A percentile compares a stretch with the other conserved stretches of the same genome.
Evolutionary conservation across 169 alveolate genomes (phyloP).

Genomic region (Plasmodium fragile): DNA sequence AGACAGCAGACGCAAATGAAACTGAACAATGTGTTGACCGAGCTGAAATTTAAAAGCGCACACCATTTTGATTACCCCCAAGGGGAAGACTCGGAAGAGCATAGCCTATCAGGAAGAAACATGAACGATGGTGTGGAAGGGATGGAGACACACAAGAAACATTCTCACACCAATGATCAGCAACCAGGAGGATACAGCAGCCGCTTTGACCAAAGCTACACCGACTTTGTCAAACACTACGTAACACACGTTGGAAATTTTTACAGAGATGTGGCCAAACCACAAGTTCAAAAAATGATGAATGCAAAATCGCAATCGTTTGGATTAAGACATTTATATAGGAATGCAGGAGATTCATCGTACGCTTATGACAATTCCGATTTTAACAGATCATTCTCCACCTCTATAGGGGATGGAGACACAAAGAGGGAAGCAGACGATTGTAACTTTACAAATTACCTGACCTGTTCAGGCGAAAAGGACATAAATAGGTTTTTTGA

Average conservation of each 20-base stretch:
- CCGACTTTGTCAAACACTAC: conserved; percentile 25
- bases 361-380: background rate
- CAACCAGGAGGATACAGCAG: background rate
- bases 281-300: background rate
- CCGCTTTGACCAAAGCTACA: background rate
- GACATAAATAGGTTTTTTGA: background rate
- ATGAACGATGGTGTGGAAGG: background rate
- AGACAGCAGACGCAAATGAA: conserved; percentile 15
- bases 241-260: conserved; percentile 24
- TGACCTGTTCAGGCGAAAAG: conserved; percentile 12
- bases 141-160: background rate
- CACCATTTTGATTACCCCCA: background rate
- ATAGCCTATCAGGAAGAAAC: background rate
- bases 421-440: background rate
- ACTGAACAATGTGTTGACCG: conserved; percentile 12
- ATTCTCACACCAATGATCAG: background rate
- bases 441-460: background rate
- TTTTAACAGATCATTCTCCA: conserved; percentile 16
- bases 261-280: background rate
- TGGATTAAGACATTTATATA: conserved; percentile 6
- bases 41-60: conserved; percentile 24
- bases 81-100: background rate
- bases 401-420: background rate
- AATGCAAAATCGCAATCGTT: conserved; percentile 10
- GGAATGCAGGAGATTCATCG: background rate